phyloP scores from a whole-genome alignment of 225 moss, liverwort and hornwort species.

The Antitrichia curtipendula region DNA sequence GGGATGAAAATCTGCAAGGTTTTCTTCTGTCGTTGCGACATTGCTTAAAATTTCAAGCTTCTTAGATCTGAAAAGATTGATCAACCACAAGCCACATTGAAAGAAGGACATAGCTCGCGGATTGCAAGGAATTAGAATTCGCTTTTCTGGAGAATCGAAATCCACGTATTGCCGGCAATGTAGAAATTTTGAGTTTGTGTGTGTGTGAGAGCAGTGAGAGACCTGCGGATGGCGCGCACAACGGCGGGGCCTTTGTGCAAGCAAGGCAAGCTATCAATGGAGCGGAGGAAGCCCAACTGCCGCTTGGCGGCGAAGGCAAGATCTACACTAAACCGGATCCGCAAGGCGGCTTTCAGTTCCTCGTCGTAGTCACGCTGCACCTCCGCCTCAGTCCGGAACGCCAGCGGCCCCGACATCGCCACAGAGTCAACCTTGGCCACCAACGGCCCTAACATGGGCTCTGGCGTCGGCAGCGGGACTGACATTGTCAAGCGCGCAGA shows the following conservation, averaged over 20 bases:
- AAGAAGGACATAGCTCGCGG: neutral
- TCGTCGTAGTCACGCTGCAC: neutral
- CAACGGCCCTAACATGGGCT: neutral
- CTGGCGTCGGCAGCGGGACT: neutral
- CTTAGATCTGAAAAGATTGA: neutral
- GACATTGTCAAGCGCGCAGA: neutral
- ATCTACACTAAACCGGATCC: constrained; percentile 53
- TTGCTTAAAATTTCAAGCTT: neutral
- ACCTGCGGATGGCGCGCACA: constrained; percentile 62
- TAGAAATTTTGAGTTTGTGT: neutral
- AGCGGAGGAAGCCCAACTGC: constrained; percentile 69
- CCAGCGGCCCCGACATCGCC: neutral
- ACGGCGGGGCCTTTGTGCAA: constrained; percentile 59
- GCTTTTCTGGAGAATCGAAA: neutral
- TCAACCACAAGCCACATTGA: neutral
- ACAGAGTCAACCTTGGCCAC: neutral
- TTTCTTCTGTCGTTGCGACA: too few relatives aligned
- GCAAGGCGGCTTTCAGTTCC: constrained; percentile 26
- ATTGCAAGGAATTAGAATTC: neutral
- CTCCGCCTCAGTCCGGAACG: neutral
- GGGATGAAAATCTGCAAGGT: neutral
- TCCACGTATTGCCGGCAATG: neutral
- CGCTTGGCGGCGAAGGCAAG: constrained; percentile 60
- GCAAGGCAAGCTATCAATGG: constrained; percentile 62
- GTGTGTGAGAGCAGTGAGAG: neutral